Evolutionary conservation across 2,329 filamentous ascomycete species (phyloP), one percentile per base, ranked within the genome.

Genomic region (Ilyonectria mors-panacis): DNA sequence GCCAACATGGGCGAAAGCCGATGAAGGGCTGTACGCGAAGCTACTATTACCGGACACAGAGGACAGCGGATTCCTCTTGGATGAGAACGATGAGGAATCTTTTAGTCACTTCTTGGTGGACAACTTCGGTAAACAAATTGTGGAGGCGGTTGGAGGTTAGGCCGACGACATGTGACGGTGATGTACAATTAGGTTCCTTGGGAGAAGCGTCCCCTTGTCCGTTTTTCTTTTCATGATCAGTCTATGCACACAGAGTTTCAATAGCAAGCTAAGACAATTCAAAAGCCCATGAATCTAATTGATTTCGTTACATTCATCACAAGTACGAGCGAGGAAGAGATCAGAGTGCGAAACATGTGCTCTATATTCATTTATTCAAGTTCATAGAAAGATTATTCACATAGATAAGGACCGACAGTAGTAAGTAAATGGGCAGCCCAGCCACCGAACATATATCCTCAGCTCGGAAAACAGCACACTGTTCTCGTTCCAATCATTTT

Each of bases 31-130:
- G 67, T 85, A 84, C 66, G 77, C 81, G 4, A 77, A 77, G 26
- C 66, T 85, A 10, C 70, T 73, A 9, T 69, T 73, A 12, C 77
- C 78, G 0, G 83, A 85, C 67, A 77, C 75, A 8, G 76, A 83
- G 30, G 82, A 85, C 60, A 68, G 74, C n/a, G 57, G 59, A 6
- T 75, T 81, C 30, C 71, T 84, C 19, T 63, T 76, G 30, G 83
- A 84, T 53, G 77, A 80, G 5, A 80, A 83, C 23, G 82, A 84
- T 42, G 81, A 82, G 54, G 81, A 83, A 54, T 78, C 82, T 0
- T 85, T 85, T 54, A 84, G 82, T 48, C 82, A 84, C 59, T 85
- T 85, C 68, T 74, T 80, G 65, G 80, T 84, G 9, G 80, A 83
- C 42, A 69, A 65, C 21, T 68, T 76, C 21, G 81, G 82, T n/a